phyloP scores from a whole-genome alignment of 2,329 filamentous ascomycete species.

The Aspergillus hiratsukae region DNA sequence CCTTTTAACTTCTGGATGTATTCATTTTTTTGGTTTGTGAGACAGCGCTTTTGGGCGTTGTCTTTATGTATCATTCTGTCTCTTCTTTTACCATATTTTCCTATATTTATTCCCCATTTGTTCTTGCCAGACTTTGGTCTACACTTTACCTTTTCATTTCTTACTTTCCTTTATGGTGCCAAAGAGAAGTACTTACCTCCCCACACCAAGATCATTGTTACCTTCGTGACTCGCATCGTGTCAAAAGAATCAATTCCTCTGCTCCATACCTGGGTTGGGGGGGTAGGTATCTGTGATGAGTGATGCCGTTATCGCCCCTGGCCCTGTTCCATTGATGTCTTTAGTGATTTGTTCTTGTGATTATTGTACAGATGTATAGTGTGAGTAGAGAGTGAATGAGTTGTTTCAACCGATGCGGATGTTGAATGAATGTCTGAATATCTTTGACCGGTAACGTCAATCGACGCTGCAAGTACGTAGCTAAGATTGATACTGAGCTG shows the following conservation, averaged over 20 bases:
- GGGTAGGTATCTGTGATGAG: slow-evolving; percentile 21
- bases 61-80: slow-evolving; percentile 11
- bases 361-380: slow-evolving; percentile 23
- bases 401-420: neutral
- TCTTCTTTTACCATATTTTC: slow-evolving; percentile 20
- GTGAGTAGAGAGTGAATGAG: slow-evolving; percentile 13
- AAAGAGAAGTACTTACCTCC: slow-evolving; percentile 7
- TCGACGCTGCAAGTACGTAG: too few relatives aligned
- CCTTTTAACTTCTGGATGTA: slow-evolving; percentile 22
- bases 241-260: slow-evolving; percentile 7
- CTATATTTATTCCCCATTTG: slow-evolving; percentile 34
- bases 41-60: slow-evolving; percentile 9
- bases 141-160: slow-evolving; percentile 9
- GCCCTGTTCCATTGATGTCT: slow-evolving; percentile 4
- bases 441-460: neutral
- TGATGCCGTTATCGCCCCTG: slow-evolving; percentile 15
- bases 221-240: slow-evolving; percentile 11
- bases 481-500: too few relatives aligned
- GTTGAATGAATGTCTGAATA: slow-evolving; percentile 1
- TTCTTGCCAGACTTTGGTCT: slow-evolving; percentile 15
- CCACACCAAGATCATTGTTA: slow-evolving; percentile 13
- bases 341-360: slow-evolving; percentile 1
- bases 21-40: slow-evolving; percentile 11
- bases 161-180: slow-evolving; percentile 20
- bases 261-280: slow-evolving; percentile 16